phyloP scores from a whole-genome alignment of 129 eudicot species.

The Flaveria robusta region DNA sequence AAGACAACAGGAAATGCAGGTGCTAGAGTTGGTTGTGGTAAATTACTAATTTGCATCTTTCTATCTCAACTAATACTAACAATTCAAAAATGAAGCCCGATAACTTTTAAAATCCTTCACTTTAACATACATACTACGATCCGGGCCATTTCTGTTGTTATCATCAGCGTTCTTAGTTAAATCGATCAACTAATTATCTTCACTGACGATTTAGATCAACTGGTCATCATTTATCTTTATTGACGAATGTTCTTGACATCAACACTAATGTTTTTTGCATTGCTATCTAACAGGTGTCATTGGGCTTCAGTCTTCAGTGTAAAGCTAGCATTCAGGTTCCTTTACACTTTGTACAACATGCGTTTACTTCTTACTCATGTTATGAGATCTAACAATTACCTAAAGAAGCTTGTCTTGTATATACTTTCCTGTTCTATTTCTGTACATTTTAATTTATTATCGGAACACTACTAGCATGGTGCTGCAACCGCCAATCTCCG shows the following conservation, averaged over 20 bases:
- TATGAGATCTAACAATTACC: background rate
- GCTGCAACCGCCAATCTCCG: too few species aligned
- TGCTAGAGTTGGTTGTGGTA: slow-evolving; percentile 99
- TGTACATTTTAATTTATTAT: background rate
- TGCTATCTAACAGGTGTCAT: slow-evolving; percentile 59
- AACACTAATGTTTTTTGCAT: slow-evolving; percentile 20
- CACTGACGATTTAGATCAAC: background rate
- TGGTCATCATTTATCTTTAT: background rate
- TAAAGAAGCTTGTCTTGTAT: slow-evolving; percentile 23
- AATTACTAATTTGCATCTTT: slow-evolving; percentile 41
- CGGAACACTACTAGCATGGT: too few species aligned
- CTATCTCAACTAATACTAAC: background rate
- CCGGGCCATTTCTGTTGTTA: background rate
- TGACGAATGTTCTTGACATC: background rate
- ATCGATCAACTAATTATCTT: background rate
- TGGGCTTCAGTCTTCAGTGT: slow-evolving; percentile 75
- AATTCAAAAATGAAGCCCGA: background rate
- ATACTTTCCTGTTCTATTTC: slow-evolving; percentile 15
- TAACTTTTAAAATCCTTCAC: too few species aligned
- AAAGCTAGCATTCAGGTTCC: slow-evolving; percentile 13
- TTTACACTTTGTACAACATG: slow-evolving; percentile 29
- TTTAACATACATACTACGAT: background rate
- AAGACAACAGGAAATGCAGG: slow-evolving; percentile 97
- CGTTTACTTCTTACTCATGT: slow-evolving; percentile 34
- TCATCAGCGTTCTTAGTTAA: background rate